Evolutionary conservation across 257 asterid species (phyloP).

Genomic region (Salvia splendens): DNA sequence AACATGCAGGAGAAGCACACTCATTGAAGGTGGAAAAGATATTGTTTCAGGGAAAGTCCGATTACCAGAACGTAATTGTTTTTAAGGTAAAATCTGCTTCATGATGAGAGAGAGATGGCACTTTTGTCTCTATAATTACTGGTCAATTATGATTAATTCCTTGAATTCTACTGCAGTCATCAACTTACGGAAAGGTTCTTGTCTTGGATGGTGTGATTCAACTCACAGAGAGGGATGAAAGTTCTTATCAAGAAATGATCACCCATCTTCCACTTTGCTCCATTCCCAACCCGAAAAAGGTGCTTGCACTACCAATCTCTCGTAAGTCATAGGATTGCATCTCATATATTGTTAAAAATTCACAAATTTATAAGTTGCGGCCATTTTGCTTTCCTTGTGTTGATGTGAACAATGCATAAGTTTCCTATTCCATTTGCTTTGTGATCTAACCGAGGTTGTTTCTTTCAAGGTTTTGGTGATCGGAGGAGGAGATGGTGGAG

Average conservation of each 20-base stretch:
- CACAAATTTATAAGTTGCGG: too few relatives aligned
- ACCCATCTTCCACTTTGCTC: constrained; percentile 94
- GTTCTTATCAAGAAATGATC: constrained; percentile 99
- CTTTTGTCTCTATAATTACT: background rate
- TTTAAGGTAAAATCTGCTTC: constrained; percentile 63
- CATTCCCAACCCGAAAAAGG: constrained; percentile 89
- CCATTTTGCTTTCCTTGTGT: too few relatives aligned
- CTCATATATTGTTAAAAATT: too few relatives aligned
- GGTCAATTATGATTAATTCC: constrained; percentile 2
- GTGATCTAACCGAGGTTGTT: background rate
- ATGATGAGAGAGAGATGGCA: background rate
- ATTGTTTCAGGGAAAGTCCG: constrained; percentile 84
- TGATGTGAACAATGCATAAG: too few relatives aligned
- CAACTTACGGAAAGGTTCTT: constrained; percentile 95
- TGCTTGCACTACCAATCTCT: constrained; percentile 9
- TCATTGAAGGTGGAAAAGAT: constrained; percentile 89
- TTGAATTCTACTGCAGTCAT: constrained; percentile 54
- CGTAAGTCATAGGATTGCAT: too few relatives aligned
- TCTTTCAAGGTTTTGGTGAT: constrained; percentile 79
- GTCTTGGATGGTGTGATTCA: constrained; percentile 98
- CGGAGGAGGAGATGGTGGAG: constrained; percentile 99
- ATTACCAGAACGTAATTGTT: constrained; percentile 87
- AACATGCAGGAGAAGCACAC: constrained; percentile 94
- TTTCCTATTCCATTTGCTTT: too few relatives aligned
- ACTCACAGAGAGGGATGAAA: constrained; percentile 96